Percentiles rank a stretch among this genome's conserved stretches.
These are phyloP conservation scores for Penicillium ochrochloron DNA, from an alignment of 495 filamentous ascomycete genomes.

Conservation along the genomic window DNA sequence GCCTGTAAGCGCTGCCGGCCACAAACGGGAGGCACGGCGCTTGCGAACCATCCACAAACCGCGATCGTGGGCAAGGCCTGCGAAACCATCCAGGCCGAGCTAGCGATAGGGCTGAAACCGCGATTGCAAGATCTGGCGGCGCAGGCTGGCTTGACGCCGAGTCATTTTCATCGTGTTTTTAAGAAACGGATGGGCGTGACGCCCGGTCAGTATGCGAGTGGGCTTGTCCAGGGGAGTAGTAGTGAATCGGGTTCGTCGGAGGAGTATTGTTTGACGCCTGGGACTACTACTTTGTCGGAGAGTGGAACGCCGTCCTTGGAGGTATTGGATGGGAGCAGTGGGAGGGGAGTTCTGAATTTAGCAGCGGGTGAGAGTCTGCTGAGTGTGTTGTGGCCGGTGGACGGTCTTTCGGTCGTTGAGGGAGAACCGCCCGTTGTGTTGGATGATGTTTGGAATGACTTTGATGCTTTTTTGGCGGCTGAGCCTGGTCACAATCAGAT, in stretches of 20 bases:
- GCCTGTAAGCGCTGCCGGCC: slow-evolving; percentile 70
- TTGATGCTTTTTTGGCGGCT: slow-evolving; percentile 42
- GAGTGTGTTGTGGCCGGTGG: slow-evolving; percentile 9
- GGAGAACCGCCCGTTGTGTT: slow-evolving; percentile 10
- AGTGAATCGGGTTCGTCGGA: slow-evolving; percentile 12
- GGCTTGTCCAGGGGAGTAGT: slow-evolving; percentile 17
- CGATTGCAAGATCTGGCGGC: slow-evolving; percentile 56
- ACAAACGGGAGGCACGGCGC: slow-evolving; percentile 39
- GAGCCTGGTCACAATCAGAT: slow-evolving; percentile 30
- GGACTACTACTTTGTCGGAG: slow-evolving; percentile 15
- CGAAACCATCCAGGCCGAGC: slow-evolving; percentile 31
- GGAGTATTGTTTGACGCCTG: slow-evolving; percentile 4
- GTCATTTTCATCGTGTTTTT: slow-evolving; percentile 68
- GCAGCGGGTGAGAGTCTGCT: slow-evolving; percentile 16
- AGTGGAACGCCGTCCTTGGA: slow-evolving; percentile 19
- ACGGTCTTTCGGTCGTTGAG: slow-evolving; percentile 19
- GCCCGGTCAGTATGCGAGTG: slow-evolving; percentile 57
- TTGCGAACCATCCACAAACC: slow-evolving; percentile 45
- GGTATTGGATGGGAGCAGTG: slow-evolving; percentile 13
- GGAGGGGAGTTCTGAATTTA: slow-evolving; percentile 20
- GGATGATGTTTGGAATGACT: slow-evolving; percentile 42
- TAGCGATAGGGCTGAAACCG: slow-evolving; percentile 41
- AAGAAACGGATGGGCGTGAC: slow-evolving; percentile 63
- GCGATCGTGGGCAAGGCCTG: slow-evolving; percentile 53
- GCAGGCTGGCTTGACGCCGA: slow-evolving; percentile 58